These are phyloP conservation scores for Vigna radiata DNA, from an alignment of 306 rosid species.

Conservation along the genomic window DNA sequence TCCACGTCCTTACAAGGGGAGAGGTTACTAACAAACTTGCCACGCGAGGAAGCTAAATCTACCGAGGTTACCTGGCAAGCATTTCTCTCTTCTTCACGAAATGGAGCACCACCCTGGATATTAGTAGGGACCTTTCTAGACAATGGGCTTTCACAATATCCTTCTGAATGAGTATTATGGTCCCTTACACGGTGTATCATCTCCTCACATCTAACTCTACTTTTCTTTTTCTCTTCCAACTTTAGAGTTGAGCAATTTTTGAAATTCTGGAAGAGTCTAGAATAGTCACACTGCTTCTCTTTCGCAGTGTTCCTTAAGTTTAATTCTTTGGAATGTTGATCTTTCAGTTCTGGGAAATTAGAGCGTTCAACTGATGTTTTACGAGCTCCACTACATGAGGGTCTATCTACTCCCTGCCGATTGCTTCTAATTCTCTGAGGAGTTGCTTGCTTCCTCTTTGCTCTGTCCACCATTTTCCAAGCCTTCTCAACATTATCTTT, in stretches of 20 bases:
- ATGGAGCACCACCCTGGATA: conserved; percentile 38
- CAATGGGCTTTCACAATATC: conserved; percentile 40
- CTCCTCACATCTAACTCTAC: conserved; percentile 44
- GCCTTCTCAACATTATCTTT: conserved; percentile 68
- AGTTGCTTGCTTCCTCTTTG: conserved; percentile 47
- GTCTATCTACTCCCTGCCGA: conserved; percentile 47
- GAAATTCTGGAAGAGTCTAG: conserved; percentile 29
- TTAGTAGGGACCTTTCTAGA: conserved; percentile 23
- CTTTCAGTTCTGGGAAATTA: conserved; percentile 32
- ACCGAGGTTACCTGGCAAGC: conserved; percentile 38
- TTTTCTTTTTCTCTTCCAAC: conserved; percentile 44
- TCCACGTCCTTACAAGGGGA: conserved; percentile 42
- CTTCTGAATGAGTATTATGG: conserved; percentile 42
- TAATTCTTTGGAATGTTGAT: conserved; percentile 38
- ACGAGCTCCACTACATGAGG: conserved; percentile 40
- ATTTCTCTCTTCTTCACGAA: conserved; percentile 34
- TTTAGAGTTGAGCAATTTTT: conserved; percentile 25
- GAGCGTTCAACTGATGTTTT: conserved; percentile 40
- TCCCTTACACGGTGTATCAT: conserved; percentile 36
- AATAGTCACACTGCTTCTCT: conserved; percentile 38
- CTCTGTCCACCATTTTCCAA: conserved; percentile 82
- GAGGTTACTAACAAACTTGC: conserved; percentile 34
- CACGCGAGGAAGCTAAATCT: conserved; percentile 43
- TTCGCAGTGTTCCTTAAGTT: conserved; percentile 25
- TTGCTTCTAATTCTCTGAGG: conserved; percentile 41